phyloP scores from a whole-genome alignment of 1,284 basidiomycete species.

The Ganoderma resinaceum region DNA sequence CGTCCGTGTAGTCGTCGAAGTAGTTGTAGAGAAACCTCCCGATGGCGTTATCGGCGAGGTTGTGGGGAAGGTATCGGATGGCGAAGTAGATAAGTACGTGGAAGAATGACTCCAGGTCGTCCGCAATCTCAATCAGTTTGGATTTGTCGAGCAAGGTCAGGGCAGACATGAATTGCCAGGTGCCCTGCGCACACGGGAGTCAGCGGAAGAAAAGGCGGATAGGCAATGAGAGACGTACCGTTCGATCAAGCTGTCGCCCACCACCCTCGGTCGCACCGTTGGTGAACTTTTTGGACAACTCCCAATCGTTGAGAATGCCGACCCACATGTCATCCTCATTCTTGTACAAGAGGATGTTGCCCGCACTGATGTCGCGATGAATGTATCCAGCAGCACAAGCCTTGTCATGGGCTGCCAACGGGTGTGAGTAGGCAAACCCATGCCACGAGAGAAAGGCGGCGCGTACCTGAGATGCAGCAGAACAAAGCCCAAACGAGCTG shows the following conservation, averaged over 20 bases:
- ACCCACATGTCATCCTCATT: background rate
- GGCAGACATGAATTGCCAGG: slow-evolving; percentile 24
- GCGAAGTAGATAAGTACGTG: slow-evolving; percentile 21
- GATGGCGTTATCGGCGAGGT: slow-evolving; percentile 1
- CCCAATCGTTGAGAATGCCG: slow-evolving; percentile 16
- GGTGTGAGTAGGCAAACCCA: background rate
- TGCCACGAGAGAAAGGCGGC: background rate
- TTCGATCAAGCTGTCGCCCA: slow-evolving; percentile 13
- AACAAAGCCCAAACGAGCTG: slow-evolving; percentile 4
- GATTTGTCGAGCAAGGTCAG: background rate
- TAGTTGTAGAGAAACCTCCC: slow-evolving; percentile 9
- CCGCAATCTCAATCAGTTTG: slow-evolving; percentile 4
- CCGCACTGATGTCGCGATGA: no score
- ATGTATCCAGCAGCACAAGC: slow-evolving; percentile 11
- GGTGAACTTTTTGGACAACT: slow-evolving; percentile 11
- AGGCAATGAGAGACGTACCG: background rate
- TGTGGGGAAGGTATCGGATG: slow-evolving; percentile 15
- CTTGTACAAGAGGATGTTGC: slow-evolving; percentile 18
- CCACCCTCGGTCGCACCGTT: background rate
- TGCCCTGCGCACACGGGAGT: slow-evolving; percentile 8
- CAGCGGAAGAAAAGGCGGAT: background rate
- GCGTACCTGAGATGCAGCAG: slow-evolving; percentile 6
- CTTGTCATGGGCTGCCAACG: background rate
- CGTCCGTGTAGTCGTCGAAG: slow-evolving; percentile 16
- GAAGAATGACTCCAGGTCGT: slow-evolving; percentile 26